Evolutionary conservation across 2,329 filamentous ascomycete species (phyloP).

Genomic region (Pyrenophora seminiperda): DNA sequence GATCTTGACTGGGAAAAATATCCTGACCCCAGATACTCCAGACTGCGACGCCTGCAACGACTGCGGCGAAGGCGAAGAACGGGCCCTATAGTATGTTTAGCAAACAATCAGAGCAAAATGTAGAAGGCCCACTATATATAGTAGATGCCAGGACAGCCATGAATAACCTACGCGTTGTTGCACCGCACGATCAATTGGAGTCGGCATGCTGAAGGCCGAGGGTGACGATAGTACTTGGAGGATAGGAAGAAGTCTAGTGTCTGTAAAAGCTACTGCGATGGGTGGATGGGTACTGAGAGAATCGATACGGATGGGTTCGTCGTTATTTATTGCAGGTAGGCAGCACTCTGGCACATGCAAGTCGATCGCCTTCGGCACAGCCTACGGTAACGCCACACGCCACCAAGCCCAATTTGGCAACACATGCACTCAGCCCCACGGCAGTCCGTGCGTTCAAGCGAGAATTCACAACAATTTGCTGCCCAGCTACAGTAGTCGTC

Average conservation of each 20-base stretch:
- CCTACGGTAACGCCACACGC: slow-evolving; percentile 28
- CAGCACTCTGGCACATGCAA: slow-evolving; percentile 18
- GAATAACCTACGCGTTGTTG: slow-evolving; percentile 49
- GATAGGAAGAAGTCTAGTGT: not conserved
- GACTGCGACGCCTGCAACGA: slow-evolving; percentile 78
- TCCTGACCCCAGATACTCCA: slow-evolving; percentile 87
- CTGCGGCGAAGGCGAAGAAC: slow-evolving; percentile 68
- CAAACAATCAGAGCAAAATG: not conserved
- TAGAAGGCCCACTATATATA: slow-evolving; percentile 29
- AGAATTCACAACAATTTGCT: slow-evolving; percentile 43
- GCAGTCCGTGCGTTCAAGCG: slow-evolving; percentile 44
- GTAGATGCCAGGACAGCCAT: slow-evolving; percentile 26
- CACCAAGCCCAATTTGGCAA: slow-evolving; percentile 28
- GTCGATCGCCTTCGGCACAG: not conserved
- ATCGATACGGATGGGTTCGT: not conserved
- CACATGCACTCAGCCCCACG: slow-evolving; percentile 28
- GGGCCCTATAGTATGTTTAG: slow-evolving; percentile 31
- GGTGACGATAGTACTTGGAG: not conserved
- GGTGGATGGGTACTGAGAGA: no score
- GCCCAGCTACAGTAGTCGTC: slow-evolving; percentile 3
- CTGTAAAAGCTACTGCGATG: not conserved
- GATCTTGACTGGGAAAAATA: slow-evolving; percentile 80
- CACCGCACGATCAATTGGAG: slow-evolving; percentile 55
- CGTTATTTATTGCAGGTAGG: slow-evolving; percentile 9
- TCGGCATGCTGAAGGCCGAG: slow-evolving; percentile 50